Percentiles rank a stretch among this genome's conserved stretches.
phyloP scores from a whole-genome alignment of 2,329 filamentous ascomycete species.

The Simplicillium aogashimaense region DNA sequence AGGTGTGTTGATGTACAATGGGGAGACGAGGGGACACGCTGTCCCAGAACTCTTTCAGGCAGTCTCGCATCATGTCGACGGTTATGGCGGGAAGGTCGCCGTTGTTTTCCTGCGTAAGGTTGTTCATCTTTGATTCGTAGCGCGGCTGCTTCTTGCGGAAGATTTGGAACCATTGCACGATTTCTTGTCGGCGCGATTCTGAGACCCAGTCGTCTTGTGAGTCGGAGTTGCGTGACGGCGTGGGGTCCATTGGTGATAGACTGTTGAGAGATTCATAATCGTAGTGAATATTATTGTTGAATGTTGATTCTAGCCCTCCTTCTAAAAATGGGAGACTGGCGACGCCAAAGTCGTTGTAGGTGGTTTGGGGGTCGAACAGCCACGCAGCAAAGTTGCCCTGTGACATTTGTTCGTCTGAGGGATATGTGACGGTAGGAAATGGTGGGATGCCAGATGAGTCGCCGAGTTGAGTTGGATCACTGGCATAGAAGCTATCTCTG shows the following conservation, averaged over 20 bases:
- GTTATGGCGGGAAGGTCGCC: slow-evolving; percentile 46
- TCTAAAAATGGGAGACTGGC: slow-evolving; percentile 36
- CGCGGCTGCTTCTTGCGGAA: slow-evolving; percentile 34
- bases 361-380: slow-evolving; percentile 37
- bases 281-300: slow-evolving; percentile 40
- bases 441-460: slow-evolving; percentile 24
- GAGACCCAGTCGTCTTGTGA: slow-evolving; percentile 32
- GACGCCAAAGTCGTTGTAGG: slow-evolving; percentile 30
- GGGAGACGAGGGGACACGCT: slow-evolving; percentile 78
- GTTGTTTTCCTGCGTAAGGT: slow-evolving; percentile 26
- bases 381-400: slow-evolving; percentile 39
- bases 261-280: slow-evolving; percentile 40
- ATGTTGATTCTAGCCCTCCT: slow-evolving; percentile 38
- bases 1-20: slow-evolving; percentile 81
- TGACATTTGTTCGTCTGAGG: slow-evolving; percentile 22
- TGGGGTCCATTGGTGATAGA: slow-evolving; percentile 32
- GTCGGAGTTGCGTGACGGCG: slow-evolving; percentile 27
- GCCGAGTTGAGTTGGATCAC: slow-evolving; percentile 16
- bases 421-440: slow-evolving; percentile 11
- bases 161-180: slow-evolving; percentile 30
- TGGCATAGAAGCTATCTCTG: slow-evolving; percentile 26
- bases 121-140: slow-evolving; percentile 21
- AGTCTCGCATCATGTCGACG: slow-evolving; percentile 74
- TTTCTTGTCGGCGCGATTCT: slow-evolving; percentile 33
- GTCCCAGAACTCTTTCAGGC: slow-evolving; percentile 80